Evolutionary conservation across 2,329 filamentous ascomycete genomes (phyloP), one percentile per base, ranked within the genome.

Genomic region (Pestalotiopsis sp.): DNA sequence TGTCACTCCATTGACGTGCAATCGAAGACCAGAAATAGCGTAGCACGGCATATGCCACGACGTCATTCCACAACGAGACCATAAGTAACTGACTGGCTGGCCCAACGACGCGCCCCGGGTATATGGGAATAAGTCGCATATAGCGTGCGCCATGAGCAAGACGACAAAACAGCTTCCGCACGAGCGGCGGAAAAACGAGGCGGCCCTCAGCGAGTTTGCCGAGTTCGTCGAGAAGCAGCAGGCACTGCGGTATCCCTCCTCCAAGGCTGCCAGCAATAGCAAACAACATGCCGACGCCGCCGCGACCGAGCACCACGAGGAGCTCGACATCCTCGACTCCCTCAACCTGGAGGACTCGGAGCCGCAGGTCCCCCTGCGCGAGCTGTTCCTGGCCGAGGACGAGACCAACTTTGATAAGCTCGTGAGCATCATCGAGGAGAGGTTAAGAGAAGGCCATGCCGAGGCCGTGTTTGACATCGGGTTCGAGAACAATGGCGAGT

Each of bases 141-240:
- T 24, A 40, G 20, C 35, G 30, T 35, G 30, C 30, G 55, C 57
- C 30, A 66, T 66, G 64, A 66, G 64, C 55, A 66, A 66, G 40
- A 40, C 52, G 35, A 59, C 26, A 68, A 92, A 91, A 78, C 86
- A 90, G 76, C 87, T 90, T 68, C 86, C 88, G 55, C 90, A 93
- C 75, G 94, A 97, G 81, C 89, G 92, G 79, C 91, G 93, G 73
- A 94, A 93, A 82, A 94, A 94, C 73, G 94, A 98, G 82, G 89
- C 92, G 86, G 94, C 95, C 13, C 86, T 99, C 67, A 96, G 92
- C 83, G 96, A 98, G 75, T 99, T 99, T 78, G 94, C 94, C 79
- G 96, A 99, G 76, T 98, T 98, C 76, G 96, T 98, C 72, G 94
- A 98, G 80, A 92, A 94, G 78, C 94, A 98, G 78, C 96, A 98